phyloP scores from a whole-genome alignment of 768 basidiomycete species.

The Phlebiopsis gigantea region DNA sequence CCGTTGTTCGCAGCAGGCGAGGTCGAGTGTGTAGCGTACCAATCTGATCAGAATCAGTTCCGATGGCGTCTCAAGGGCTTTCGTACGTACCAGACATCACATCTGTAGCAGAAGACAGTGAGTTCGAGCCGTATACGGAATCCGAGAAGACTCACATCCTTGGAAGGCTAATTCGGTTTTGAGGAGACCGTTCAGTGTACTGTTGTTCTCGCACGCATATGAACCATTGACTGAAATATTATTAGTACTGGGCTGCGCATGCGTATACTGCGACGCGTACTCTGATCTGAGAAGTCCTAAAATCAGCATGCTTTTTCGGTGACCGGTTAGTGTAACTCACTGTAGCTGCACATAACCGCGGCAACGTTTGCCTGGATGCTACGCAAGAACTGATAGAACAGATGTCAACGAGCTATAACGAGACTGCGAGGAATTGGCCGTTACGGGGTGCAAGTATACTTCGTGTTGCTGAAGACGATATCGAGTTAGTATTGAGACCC shows the following conservation, averaged over 20 bases:
- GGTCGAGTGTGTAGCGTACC: conserved; percentile 58
- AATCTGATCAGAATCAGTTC: too few relatives aligned
- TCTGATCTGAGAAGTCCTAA: conserved; percentile 6
- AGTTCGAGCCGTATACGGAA: conserved; percentile 26
- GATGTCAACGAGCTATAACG: neutral
- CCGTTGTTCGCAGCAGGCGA: conserved; percentile 51
- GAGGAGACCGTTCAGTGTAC: conserved; percentile 49
- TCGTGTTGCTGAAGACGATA: conserved; percentile 51
- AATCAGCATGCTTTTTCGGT: neutral
- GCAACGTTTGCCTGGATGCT: conserved; percentile 72
- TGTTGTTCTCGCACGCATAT: conserved; percentile 69
- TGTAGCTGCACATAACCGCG: conserved; percentile 72
- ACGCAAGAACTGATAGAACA: conserved; percentile 39
- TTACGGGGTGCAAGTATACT: conserved; percentile 53
- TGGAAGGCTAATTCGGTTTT: conserved; percentile 39
- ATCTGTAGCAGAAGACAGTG: conserved; percentile 23
- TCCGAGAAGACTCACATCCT: conserved; percentile 22
- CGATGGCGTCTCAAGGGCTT: too few relatives aligned
- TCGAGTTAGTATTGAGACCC: neutral
- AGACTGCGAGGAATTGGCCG: neutral
- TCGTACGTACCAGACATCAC: conserved; percentile 27
- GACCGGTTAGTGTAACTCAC: conserved; percentile 37
- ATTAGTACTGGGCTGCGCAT: neutral
- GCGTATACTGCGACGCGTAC: neutral
- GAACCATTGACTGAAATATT: conserved; percentile 47